These are phyloP conservation scores for Phaeophleospora eucalypticola DNA, from an alignment of 2,329 filamentous ascomycete genomes.

Conservation along the genomic window DNA sequence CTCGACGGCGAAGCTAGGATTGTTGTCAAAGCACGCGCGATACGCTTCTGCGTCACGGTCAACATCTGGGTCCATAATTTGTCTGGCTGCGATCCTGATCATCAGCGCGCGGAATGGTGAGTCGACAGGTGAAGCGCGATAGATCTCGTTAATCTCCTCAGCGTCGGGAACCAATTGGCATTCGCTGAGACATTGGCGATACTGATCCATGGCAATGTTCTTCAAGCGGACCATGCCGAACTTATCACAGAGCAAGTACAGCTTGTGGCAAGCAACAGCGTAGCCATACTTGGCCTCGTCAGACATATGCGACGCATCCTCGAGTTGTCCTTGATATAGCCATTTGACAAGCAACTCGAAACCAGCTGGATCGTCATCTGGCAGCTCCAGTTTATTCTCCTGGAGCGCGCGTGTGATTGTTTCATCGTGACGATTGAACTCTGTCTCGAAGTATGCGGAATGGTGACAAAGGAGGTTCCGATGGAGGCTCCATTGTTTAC, in stretches of 20 bases:
- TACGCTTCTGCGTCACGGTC: slow-evolving; percentile 49
- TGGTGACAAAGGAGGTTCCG: slow-evolving; percentile 52
- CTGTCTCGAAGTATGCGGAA: slow-evolving; percentile 44
- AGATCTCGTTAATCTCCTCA: slow-evolving; percentile 53
- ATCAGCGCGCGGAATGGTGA: slow-evolving; percentile 50
- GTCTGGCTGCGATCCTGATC: slow-evolving; percentile 52
- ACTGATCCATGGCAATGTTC: slow-evolving; percentile 53
- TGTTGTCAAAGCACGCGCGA: slow-evolving; percentile 47
- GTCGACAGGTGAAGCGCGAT: slow-evolving; percentile 41
- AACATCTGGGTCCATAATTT: slow-evolving; percentile 54
- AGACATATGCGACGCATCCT: slow-evolving; percentile 46
- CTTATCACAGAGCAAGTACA: slow-evolving; percentile 51
- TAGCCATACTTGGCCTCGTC: slow-evolving; percentile 51
- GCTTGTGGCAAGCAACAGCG: slow-evolving; percentile 51
- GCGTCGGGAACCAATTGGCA: slow-evolving; percentile 51
- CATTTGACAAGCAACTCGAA: slow-evolving; percentile 55
- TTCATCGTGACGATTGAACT: slow-evolving; percentile 32
- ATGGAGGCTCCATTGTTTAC: slow-evolving; percentile 50
- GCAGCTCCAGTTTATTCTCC: slow-evolving; percentile 43
- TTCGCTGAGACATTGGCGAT: slow-evolving; percentile 47
- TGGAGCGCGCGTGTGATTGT: slow-evolving; percentile 35
- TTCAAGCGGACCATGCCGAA: slow-evolving; percentile 50
- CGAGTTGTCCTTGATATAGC: slow-evolving; percentile 53
- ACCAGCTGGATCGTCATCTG: slow-evolving; percentile 48
- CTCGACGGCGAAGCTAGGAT: slow-evolving; percentile 51